Conservation (phyloP, 331 rosid genomes). For the Dryas integrifolia region DNA sequence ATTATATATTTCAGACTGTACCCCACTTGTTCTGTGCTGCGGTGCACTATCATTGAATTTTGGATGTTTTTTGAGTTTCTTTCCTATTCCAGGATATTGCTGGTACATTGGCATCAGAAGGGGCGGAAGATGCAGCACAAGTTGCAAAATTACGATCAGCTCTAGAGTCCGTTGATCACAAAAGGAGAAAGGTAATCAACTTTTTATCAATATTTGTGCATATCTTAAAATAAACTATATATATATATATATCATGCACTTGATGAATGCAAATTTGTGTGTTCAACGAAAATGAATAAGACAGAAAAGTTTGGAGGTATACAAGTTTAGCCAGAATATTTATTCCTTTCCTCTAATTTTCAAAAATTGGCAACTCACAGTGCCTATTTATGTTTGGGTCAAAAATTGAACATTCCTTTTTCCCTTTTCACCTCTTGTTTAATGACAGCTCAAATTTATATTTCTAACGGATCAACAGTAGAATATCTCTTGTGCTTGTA, state of each 20-base stretch:
- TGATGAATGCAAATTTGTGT: background rate
- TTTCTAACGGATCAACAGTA: background rate
- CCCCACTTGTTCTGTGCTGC: background rate
- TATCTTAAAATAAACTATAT: background rate
- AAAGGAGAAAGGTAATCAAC: conserved; percentile 80
- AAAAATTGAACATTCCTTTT: background rate
- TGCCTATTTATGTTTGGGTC: background rate
- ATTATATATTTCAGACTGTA: background rate
- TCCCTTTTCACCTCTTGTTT: background rate
- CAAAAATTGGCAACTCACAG: background rate
- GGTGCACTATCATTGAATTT: conserved; percentile 4
- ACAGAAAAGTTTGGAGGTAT: background rate
- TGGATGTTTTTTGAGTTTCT: conserved; percentile 8
- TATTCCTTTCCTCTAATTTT: background rate
- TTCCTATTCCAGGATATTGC: conserved; percentile 75
- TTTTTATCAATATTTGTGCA: conserved; percentile 14
- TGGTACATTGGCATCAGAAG: conserved; percentile 94
- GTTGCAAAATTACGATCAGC: conserved; percentile 92
- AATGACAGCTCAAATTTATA: background rate
- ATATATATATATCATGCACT: background rate
- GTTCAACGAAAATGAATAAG: background rate
- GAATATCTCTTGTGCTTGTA: background rate
- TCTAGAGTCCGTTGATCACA: conserved; percentile 95
- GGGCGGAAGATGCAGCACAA: conserved; percentile 80
- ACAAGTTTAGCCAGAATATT: background rate